A percentile compares a stretch with the other conserved stretches of the same genome.
phyloP scores from a whole-genome alignment of 768 basidiomycete species.

The Rhodotorula babjevae region DNA sequence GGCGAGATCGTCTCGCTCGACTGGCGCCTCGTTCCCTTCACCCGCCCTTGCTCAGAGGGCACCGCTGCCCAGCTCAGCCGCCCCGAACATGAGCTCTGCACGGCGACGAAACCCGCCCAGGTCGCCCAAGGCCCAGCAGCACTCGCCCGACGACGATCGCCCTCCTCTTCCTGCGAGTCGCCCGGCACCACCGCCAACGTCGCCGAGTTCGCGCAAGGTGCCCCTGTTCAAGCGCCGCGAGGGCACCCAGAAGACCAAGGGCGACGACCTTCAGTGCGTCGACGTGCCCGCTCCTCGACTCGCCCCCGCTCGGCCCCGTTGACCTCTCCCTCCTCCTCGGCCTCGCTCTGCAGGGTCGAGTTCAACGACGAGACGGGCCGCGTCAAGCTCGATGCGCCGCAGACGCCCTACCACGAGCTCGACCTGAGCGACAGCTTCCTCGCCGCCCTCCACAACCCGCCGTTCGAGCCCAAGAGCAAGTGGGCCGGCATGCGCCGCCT shows the following conservation, averaged over 20 bases:
- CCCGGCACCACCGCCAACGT: background rate
- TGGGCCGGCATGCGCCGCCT: constrained; percentile 1
- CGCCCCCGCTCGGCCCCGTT: background rate
- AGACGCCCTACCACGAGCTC: constrained; percentile 36
- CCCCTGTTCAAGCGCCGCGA: constrained; percentile 5
- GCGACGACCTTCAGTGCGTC: background rate
- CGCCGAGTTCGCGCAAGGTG: background rate
- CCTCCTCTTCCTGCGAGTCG: background rate
- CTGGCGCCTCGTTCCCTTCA: too few species aligned
- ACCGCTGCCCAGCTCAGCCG: too few species aligned
- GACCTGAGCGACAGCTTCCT: constrained; percentile 34
- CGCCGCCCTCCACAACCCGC: constrained; percentile 19
- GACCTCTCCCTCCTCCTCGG: too few species aligned
- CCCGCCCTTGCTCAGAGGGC: background rate
- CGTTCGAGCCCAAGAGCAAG: constrained; percentile 25
- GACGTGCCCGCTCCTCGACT: too few species aligned
- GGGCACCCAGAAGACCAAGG: too few species aligned
- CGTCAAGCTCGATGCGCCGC: constrained; percentile 23
- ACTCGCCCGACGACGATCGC: background rate
- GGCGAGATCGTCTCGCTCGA: too few species aligned
- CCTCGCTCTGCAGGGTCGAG: background rate
- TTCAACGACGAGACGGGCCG: constrained; percentile 26
- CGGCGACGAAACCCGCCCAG: background rate
- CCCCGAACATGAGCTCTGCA: background rate
- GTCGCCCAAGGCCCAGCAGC: too few species aligned